Percentiles rank a stretch among this genome's conserved stretches.
Conservation (phyloP, 148 eudicot genomes). For the Camellia granthamiana region DNA sequence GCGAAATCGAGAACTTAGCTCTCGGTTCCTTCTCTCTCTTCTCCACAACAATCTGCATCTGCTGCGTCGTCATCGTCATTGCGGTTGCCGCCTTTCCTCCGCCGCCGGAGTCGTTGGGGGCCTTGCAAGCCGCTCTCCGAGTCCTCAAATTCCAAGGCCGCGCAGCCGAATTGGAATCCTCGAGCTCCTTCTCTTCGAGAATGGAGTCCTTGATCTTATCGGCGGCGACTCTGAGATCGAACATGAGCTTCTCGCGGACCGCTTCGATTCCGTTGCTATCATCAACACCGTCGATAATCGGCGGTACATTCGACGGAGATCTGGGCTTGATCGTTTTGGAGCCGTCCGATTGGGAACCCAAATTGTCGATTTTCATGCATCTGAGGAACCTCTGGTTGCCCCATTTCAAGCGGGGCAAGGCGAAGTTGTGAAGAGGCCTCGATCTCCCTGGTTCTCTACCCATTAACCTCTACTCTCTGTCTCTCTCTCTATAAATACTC, state of each 20-base stretch:
- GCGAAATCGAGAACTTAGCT: conserved; percentile 26
- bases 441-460: conserved; percentile 7
- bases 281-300: background rate
- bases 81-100: conserved; percentile 2
- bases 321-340: background rate
- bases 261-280: conserved; percentile 15
- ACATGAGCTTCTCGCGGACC: conserved; percentile 21
- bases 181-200: background rate
- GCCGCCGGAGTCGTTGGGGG: conserved; percentile 5
- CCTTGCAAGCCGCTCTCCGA: conserved; percentile 28
- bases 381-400: conserved; percentile 27
- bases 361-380: conserved; percentile 18
- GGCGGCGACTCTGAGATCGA: conserved; percentile 25
- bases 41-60: background rate
- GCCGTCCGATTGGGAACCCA: conserved; percentile 3
- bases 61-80: background rate
- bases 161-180: background rate
- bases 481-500: no score
- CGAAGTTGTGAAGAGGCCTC: conserved; percentile 28
- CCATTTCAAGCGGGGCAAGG: conserved; percentile 28
- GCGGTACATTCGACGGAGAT: conserved; percentile 1
- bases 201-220: conserved; percentile 19
- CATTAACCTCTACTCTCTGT: background rate
- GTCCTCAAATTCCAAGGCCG: conserved; percentile 34
- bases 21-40: conserved; percentile 18